Evolutionary conservation across 2,329 filamentous ascomycete species (phyloP), one percentile per base, ranked within the genome.

Genomic region (Colletotrichum incanum): DNA sequence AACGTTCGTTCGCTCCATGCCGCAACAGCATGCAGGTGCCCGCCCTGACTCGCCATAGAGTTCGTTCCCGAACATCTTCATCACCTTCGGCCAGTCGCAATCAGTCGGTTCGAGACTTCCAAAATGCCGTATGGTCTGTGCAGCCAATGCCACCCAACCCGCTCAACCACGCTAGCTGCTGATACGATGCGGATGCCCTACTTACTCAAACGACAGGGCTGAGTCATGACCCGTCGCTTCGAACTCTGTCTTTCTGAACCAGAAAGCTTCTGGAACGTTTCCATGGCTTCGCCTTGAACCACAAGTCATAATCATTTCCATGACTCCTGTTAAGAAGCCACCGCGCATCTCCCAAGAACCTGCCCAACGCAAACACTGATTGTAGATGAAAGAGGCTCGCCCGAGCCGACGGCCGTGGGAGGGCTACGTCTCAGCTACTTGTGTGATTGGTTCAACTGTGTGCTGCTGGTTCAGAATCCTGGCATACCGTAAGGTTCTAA

Each of bases 241-340:
- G 34, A 73, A 58, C 49, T 50, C 49, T 56, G 16, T 34, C 3
- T 62, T 43, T 5, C 28, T 26, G n/a, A 50, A 54, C 16, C 16
- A 64, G 45, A 52, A 39, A 58, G 67, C 55, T 73, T 71, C 71
- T 73, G 67, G 71, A 71, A 73, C 56, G 28, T 50, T 73, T 71
- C 54, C 23, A 49, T 34, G 52, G 28, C 43, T 23, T 71, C 65
- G 43, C 34, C 50, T 31, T 23, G 43, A 41, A 31, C 14, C 7
- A 45, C 11, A 8, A 54, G 16, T 55, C 37, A 43, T 43, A 34
- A n/a, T 45, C 5, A 39, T 65, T 18, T 56, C 20, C 52, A 60
- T 63, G 54, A 69, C 65, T 65, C 45, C 47, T 59, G 45, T 49
- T 59, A 34, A 47, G 34, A 67, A 56, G 55, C 56, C 9, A n/a